Percentiles rank a stretch among this genome's conserved stretches.
phyloP scores from a whole-genome alignment of 2,329 filamentous ascomycete species.

The Rhexocercosporidium sp. region DNA sequence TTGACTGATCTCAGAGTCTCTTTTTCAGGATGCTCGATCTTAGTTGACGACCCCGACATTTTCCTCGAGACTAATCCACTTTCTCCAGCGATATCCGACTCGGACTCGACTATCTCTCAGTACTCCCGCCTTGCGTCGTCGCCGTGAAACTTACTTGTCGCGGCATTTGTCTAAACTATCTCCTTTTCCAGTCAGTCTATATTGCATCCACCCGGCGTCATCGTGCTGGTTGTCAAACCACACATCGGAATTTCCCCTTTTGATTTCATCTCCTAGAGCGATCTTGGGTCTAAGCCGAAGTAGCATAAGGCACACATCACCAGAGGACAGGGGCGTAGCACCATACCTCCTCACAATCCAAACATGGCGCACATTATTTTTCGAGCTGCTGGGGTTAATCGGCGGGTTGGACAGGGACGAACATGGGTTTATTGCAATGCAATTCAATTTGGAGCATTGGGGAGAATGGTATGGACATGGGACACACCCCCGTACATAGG shows the following conservation, averaged over 20 bases:
- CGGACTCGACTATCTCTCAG: too few relatives aligned
- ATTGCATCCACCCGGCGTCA: conserved; percentile 8
- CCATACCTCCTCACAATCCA: not conserved
- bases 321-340: not conserved
- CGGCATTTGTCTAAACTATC: not conserved
- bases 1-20: conserved; percentile 26
- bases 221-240: not conserved
- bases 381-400: conserved; percentile 4
- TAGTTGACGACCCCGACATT: too few relatives aligned
- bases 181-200: not conserved
- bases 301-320: not conserved
- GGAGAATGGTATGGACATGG: not conserved
- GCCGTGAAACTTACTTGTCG: not conserved
- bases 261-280: not conserved
- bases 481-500: conserved; percentile 3
- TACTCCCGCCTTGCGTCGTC: too few relatives aligned
- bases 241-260: not conserved
- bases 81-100: too few relatives aligned
- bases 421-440: not conserved
- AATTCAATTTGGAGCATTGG: not conserved
- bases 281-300: not conserved
- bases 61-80: too few relatives aligned
- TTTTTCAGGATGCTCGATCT: conserved; percentile 31
- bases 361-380: not conserved
- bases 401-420: not conserved